Evolutionary conservation across 176 grass and related monocot species (phyloP).

Genomic region (Eragrostis nindensis): DNA sequence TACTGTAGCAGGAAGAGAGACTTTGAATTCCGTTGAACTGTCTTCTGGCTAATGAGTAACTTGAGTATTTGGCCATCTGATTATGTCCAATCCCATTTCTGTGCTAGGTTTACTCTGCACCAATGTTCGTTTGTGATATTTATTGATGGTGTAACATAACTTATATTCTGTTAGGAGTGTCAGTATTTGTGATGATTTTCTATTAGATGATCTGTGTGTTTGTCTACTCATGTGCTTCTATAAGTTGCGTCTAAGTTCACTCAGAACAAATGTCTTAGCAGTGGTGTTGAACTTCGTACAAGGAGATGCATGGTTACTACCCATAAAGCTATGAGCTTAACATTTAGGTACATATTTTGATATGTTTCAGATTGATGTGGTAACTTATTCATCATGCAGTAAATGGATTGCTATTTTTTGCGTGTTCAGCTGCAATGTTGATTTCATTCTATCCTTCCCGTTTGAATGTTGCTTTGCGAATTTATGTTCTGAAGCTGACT

Average conservation of each 20-base stretch:
- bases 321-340: not conserved
- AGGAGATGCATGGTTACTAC: not conserved
- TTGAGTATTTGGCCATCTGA: not conserved
- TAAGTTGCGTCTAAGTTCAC: not conserved
- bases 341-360: not conserved
- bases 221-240: not conserved
- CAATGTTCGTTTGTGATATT: not conserved
- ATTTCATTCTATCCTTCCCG: not conserved
- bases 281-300: constrained; percentile 4
- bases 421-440: not conserved
- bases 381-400: not conserved
- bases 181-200: not conserved
- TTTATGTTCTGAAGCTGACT: not conserved
- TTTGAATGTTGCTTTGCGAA: not conserved
- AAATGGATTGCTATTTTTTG: not conserved
- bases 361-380: not conserved
- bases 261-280: not conserved
- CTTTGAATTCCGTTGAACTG: not conserved
- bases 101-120: not conserved
- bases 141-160: not conserved
- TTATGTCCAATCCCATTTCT: not conserved
- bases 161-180: not conserved
- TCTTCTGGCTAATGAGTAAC: not conserved
- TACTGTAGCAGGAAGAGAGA: not conserved
- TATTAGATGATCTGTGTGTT: constrained; percentile 2